phyloP scores from a whole-genome alignment of 2,329 filamentous ascomycete genomes.

The Aspergillus tamarii region DNA sequence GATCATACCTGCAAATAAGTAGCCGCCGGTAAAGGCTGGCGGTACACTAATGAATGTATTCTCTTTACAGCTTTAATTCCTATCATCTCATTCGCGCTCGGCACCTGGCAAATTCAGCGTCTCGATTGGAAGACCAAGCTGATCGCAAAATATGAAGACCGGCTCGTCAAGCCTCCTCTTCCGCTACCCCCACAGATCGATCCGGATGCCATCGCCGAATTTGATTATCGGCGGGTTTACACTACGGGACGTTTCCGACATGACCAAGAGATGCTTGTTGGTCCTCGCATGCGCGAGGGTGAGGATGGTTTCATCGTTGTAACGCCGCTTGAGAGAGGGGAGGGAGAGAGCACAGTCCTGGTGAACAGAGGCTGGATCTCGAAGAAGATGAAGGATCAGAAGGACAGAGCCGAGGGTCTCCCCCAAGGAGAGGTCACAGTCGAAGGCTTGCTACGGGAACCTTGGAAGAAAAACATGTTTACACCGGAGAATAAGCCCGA shows the following conservation, averaged over 20 bases:
- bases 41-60: conserved; percentile 11
- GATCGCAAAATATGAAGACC: conserved; percentile 89
- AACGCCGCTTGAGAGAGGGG: conserved; percentile 79
- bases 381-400: conserved; percentile 71
- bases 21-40: not conserved
- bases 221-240: conserved; percentile 85
- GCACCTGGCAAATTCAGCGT: conserved; percentile 93
- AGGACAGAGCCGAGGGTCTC: conserved; percentile 64
- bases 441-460: conserved; percentile 81
- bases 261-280: conserved; percentile 95
- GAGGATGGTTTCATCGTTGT: conserved; percentile 89
- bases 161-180: conserved; percentile 80
- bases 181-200: conserved; percentile 84
- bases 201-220: conserved; percentile 77
- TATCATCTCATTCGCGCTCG: conserved; percentile 84
- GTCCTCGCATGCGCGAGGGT: conserved; percentile 85
- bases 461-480: conserved; percentile 98
- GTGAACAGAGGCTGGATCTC: conserved; percentile 92
- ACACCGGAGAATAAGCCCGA: conserved; percentile 88
- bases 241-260: conserved; percentile 76
- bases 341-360: conserved; percentile 68
- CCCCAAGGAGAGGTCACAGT: conserved; percentile 73
- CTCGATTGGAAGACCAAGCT: conserved; percentile 93
- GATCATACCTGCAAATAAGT: not conserved
- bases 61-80: conserved; percentile 74